phyloP scores from a whole-genome alignment of 1,284 basidiomycete species.

The Peniophora sp. region DNA sequence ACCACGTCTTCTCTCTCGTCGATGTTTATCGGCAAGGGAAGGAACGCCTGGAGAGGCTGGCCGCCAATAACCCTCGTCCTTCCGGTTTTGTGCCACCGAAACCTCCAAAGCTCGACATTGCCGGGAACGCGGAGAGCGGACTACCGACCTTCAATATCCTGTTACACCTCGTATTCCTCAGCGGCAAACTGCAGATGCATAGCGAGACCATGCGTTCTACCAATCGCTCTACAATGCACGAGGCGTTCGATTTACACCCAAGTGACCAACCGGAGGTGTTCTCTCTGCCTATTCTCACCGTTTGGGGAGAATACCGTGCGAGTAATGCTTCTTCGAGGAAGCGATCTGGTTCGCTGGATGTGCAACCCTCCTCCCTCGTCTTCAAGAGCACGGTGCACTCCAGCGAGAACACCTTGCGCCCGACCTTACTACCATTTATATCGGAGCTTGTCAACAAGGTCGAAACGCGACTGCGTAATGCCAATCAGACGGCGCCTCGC shows the following conservation, averaged over 20 bases:
- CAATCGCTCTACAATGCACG: constrained; percentile 26
- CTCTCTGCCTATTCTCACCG: constrained; percentile 72
- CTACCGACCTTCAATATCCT: constrained; percentile 56
- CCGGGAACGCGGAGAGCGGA: constrained; percentile 21
- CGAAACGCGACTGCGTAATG: constrained; percentile 53
- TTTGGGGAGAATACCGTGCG: constrained; percentile 78
- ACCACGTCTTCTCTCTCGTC: constrained; percentile 72
- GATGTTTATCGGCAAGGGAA: constrained; percentile 83
- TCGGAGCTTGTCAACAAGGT: constrained; percentile 61
- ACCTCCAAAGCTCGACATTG: constrained; percentile 14
- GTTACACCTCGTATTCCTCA: constrained; percentile 71
- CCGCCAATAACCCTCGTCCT: constrained; percentile 39
- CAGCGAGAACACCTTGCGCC: constrained; percentile 76
- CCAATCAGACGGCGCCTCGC: constrained; percentile 14
- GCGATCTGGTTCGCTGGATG: constrained; percentile 18
- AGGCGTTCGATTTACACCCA: constrained; percentile 39
- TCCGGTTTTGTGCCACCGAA: constrained; percentile 15
- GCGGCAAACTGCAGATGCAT: constrained; percentile 70
- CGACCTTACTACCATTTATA: constrained; percentile 78
- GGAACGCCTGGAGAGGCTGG: constrained; percentile 62
- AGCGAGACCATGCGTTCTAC: constrained; percentile 29
- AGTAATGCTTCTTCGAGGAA: constrained; percentile 33
- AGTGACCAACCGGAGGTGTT: constrained; percentile 50
- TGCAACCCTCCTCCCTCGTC: constrained; percentile 50
- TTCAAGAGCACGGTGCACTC: constrained; percentile 81